These are phyloP conservation scores for Crithidia bombi DNA, from an alignment of 208 protist genomes.

Conservation along the genomic window DNA sequence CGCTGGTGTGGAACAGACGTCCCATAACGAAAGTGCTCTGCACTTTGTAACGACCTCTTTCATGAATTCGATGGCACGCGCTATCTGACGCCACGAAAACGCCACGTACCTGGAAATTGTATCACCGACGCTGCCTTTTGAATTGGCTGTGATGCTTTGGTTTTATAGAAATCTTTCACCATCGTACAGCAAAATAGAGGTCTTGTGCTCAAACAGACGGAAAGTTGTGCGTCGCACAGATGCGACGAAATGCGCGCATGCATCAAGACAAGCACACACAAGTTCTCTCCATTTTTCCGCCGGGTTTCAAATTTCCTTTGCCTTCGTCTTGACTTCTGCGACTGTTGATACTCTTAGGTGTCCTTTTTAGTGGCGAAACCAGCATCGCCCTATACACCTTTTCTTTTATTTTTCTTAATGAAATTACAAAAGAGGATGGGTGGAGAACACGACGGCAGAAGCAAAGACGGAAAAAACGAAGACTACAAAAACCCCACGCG, in stretches of 20 bases:
- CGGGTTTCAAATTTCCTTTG: not conserved
- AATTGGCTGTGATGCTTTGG: not conserved
- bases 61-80: too few relatives aligned
- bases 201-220: not conserved
- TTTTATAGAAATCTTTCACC: conserved; percentile 1
- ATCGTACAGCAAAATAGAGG: not conserved
- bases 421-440: conserved; percentile 16
- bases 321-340: conserved; percentile 3
- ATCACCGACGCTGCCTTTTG: too few relatives aligned
- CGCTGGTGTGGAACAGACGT: too few relatives aligned
- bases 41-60: too few relatives aligned
- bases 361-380: conserved; percentile 16
- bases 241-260: not conserved
- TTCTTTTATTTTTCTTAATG: too few relatives aligned
- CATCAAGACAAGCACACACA: not conserved
- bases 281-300: not conserved
- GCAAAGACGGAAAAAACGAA: too few relatives aligned
- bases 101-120: too few relatives aligned
- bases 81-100: too few relatives aligned
- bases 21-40: too few relatives aligned
- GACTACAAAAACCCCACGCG: not conserved
- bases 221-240: not conserved
- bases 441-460: too few relatives aligned
- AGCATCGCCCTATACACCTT: conserved; percentile 4
- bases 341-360: conserved; percentile 8